Evolutionary conservation across 768 basidiomycete species (phyloP).

Genomic region (Exsudoporus frostii): DNA sequence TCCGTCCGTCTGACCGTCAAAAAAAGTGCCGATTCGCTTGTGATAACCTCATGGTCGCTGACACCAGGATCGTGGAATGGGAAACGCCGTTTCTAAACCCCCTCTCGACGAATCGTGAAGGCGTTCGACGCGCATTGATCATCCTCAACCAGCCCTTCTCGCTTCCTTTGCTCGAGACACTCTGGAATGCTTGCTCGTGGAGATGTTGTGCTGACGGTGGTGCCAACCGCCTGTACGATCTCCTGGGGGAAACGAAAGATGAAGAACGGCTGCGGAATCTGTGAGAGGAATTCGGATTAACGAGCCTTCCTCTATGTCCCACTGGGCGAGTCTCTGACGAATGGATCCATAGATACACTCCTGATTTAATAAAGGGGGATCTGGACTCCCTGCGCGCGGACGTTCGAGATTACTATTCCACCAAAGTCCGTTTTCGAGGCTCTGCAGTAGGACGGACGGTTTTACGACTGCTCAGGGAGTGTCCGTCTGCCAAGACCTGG

Average conservation of each 20-base stretch:
- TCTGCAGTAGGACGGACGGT: background rate
- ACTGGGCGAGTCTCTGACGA: background rate
- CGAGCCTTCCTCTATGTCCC: background rate
- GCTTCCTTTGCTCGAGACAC: slow-evolving; percentile 49
- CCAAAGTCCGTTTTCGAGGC: slow-evolving; percentile 41
- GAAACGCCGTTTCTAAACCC: slow-evolving; percentile 25
- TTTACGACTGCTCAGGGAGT: slow-evolving; percentile 52
- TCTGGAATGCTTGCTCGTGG: slow-evolving; percentile 56
- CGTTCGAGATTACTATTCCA: slow-evolving; percentile 65
- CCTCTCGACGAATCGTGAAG: background rate
- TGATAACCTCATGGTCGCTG: slow-evolving; percentile 2
- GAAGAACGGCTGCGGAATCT: slow-evolving; percentile 7
- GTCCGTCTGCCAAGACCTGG: slow-evolving; percentile 57
- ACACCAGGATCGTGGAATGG: slow-evolving; percentile 19
- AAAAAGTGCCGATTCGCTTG: background rate
- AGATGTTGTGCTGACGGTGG: slow-evolving; percentile 84
- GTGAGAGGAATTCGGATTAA: slow-evolving; percentile 8
- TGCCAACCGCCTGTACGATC: slow-evolving; percentile 78
- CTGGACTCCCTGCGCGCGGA: slow-evolving; percentile 82
- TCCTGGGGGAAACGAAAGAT: slow-evolving; percentile 18
- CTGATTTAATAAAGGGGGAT: slow-evolving; percentile 91
- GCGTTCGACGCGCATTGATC: slow-evolving; percentile 54
- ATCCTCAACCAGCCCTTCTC: slow-evolving; percentile 91
- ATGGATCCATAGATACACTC: slow-evolving; percentile 53
- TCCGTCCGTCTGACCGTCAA: background rate